Base-by-base conservation (phyloP, 257 asterid genomes). In the Fraxinus quadrangulata region DNA sequence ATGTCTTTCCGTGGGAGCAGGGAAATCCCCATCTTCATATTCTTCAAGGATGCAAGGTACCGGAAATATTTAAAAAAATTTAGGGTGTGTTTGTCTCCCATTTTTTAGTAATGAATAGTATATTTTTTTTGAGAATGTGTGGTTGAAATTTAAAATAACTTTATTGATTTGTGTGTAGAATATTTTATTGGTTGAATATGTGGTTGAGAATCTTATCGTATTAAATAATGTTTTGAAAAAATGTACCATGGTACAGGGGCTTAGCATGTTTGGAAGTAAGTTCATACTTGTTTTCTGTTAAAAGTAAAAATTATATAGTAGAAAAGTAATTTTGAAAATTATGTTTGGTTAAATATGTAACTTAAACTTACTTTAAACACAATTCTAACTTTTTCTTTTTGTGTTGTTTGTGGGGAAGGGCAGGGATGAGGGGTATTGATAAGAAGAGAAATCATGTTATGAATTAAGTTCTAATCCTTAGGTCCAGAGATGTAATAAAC, bases 31-130 rank as follows among this genome's bases (percentile, higher is more conserved):
- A 24, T 61, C 34, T 24, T 61, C 34, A 61, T 61, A 11, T 61
- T 61, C 68, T 61, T 61, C 68, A 61, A 61, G 68, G 68, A 61
- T 11, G 68, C 68, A 61, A 61, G 68, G 68, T 61, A 61, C 14
- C 26, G 68, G 30, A 10, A 24, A 61, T 23, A 61, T 34, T 61
- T 21, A 2, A 59, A 39, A 39, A 51, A 51, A 14, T 0, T 2
- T 14, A n/a, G n/a, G n/a, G n/a, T n/a, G n/a, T n/a, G n/a, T n/a
- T n/a, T n/a, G n/a, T n/a, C n/a, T n/a, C n/a, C n/a, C n/a, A n/a
- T n/a, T n/a, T n/a, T n/a, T n/a, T n/a, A n/a, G n/a, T n/a, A n/a
- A n/a, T n/a, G n/a, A n/a, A n/a, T n/a, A n/a, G n/a, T n/a, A n/a
- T n/a, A n/a, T n/a, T n/a, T n/a, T n/a, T n/a, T n/a, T n/a, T n/a